Conservation (phyloP, 306 rosid genomes). For the Corylus avellana region DNA sequence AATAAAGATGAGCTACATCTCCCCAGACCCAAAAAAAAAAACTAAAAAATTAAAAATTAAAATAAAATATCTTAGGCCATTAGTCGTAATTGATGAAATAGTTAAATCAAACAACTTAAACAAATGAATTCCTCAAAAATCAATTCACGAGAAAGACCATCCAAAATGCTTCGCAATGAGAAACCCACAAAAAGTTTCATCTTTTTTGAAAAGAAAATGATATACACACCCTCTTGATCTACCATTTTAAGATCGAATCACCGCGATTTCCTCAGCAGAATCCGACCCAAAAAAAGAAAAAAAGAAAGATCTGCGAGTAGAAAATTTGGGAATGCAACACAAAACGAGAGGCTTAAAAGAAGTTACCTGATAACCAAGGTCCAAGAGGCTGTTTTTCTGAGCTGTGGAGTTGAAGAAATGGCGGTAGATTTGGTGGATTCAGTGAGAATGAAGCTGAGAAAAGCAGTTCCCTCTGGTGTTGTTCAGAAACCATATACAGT, state of each 20-base stretch:
- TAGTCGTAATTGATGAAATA: background rate
- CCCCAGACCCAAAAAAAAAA: background rate
- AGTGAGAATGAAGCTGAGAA: slow-evolving; percentile 34
- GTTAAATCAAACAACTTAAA: background rate
- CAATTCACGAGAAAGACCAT: slow-evolving; percentile 10
- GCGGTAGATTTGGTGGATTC: slow-evolving; percentile 51
- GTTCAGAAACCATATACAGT: background rate
- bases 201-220: background rate
- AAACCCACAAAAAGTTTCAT: background rate
- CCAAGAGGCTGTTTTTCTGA: slow-evolving; percentile 9
- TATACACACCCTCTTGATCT: slow-evolving; percentile 43
- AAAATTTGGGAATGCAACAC: slow-evolving; percentile 24
- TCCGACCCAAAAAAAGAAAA: background rate
- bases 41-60: background rate
- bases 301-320: slow-evolving; percentile 35
- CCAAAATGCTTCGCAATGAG: slow-evolving; percentile 19
- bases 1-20: slow-evolving; percentile 4
- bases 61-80: slow-evolving; percentile 4
- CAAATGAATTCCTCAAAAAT: background rate
- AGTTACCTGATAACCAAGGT: slow-evolving; percentile 34
- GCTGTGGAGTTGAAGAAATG: slow-evolving; percentile 24
- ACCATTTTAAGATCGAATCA: slow-evolving; percentile 21
- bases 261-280: slow-evolving; percentile 34
- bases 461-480: slow-evolving; percentile 29
- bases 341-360: slow-evolving; percentile 23